Evolutionary conservation across 768 basidiomycete genomes (phyloP).

Genomic region (Dioszegia hungarica): DNA sequence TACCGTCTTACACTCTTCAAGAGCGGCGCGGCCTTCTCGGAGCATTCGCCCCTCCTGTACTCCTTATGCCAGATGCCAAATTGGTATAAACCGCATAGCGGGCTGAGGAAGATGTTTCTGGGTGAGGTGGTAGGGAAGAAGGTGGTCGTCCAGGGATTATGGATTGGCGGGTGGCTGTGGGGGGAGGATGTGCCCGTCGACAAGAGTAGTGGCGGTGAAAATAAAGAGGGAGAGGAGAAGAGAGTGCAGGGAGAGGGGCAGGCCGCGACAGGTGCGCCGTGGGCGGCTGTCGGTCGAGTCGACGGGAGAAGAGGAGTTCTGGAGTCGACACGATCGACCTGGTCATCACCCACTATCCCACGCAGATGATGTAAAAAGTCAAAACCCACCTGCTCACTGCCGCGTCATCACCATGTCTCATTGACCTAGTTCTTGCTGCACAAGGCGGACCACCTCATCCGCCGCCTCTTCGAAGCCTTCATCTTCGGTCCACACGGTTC

Average conservation of each 20-base stretch:
- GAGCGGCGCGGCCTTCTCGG: slow-evolving; percentile 30
- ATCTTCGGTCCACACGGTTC: slow-evolving; percentile 22
- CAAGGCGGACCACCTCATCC: slow-evolving; percentile 1
- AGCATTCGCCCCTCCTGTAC: slow-evolving; percentile 64
- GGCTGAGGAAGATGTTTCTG: slow-evolving; percentile 95
- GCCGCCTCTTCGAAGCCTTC: not conserved
- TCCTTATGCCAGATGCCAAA: slow-evolving; percentile 78
- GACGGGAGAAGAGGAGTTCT: slow-evolving; percentile 3
- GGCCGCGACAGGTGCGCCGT: slow-evolving; percentile 1
- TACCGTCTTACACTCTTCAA: slow-evolving; percentile 28
- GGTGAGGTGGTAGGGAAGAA: slow-evolving; percentile 88
- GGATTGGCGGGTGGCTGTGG: slow-evolving; percentile 39
- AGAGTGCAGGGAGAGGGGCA: not conserved
- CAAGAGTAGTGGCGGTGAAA: not conserved
- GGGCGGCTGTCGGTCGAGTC: not conserved
- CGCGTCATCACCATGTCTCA: not conserved
- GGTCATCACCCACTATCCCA: slow-evolving; percentile 1
- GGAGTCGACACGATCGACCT: slow-evolving; percentile 3
- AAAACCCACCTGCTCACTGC: not conserved
- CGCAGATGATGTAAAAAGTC: not conserved
- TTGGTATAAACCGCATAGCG: slow-evolving; percentile 85
- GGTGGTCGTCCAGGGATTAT: slow-evolving; percentile 91
- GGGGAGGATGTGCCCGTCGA: slow-evolving; percentile 16
- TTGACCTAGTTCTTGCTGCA: not conserved
- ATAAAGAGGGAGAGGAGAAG: not conserved